phyloP scores from a whole-genome alignment of 2,329 filamentous ascomycete species.

The Ophiostoma montium region DNA sequence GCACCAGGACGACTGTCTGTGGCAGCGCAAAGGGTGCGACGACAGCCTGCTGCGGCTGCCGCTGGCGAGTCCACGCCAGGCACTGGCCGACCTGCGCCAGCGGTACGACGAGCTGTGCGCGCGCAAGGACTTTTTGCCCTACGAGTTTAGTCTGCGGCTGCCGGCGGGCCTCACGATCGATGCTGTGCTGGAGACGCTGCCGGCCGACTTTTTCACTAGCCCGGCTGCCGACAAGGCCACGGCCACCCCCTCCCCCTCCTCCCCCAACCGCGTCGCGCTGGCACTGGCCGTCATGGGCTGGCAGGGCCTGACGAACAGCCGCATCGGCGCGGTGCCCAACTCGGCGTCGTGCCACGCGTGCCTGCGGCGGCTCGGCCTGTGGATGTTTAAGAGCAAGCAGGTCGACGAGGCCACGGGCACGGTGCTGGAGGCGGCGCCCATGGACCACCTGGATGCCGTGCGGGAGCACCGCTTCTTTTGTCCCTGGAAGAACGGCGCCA shows the following conservation, averaged over 20 bases:
- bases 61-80: conserved; percentile 45
- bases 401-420: conserved; percentile 37
- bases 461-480: conserved; percentile 72
- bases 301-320: conserved; percentile 46
- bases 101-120: conserved; percentile 51
- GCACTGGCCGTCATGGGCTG: conserved; percentile 60
- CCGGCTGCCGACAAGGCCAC: conserved; percentile 17
- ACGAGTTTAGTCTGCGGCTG: conserved; percentile 46
- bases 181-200: conserved; percentile 33
- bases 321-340: conserved; percentile 49
- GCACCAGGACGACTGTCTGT: conserved; percentile 72
- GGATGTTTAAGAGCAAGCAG: conserved; percentile 77
- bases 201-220: conserved; percentile 37
- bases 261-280: conserved; percentile 48
- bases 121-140: conserved; percentile 42
- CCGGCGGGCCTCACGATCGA: conserved; percentile 39
- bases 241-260: neutral
- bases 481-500: conserved; percentile 55
- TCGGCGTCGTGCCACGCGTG: conserved; percentile 74
- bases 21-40: conserved; percentile 79
- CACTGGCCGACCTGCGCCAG: conserved; percentile 42
- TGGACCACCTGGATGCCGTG: conserved; percentile 53
- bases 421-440: conserved; percentile 43
- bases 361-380: conserved; percentile 75
- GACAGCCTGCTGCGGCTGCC: conserved; percentile 47